These are phyloP conservation scores for Globisporangium canariense DNA, from an alignment of 352 stramenopile genomes.

Conservation along the genomic window DNA sequence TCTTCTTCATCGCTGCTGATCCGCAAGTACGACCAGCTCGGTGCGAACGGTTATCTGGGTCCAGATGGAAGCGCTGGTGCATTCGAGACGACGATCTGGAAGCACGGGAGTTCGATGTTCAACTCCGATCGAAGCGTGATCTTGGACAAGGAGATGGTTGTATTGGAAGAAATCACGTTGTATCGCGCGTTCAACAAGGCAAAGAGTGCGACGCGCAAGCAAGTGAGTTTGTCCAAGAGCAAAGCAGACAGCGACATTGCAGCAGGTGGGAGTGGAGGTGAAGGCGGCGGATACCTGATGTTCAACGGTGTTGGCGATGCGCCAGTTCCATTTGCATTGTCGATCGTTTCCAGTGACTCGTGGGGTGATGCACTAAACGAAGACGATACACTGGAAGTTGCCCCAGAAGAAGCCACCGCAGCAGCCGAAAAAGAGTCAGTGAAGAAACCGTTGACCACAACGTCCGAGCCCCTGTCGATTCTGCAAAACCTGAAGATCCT, in stretches of 20 bases:
- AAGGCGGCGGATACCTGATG: slow-evolving; percentile 82
- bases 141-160: slow-evolving; percentile 72
- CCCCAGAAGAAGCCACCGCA: neutral
- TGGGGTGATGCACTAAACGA: slow-evolving; percentile 13
- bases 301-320: slow-evolving; percentile 84
- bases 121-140: slow-evolving; percentile 79
- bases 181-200: slow-evolving; percentile 75
- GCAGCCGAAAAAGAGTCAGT: neutral
- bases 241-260: slow-evolving; percentile 34
- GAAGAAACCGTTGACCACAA: slow-evolving; percentile 21
- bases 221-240: slow-evolving; percentile 7
- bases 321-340: slow-evolving; percentile 72
- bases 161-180: slow-evolving; percentile 79
- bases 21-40: slow-evolving; percentile 79
- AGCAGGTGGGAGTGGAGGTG: slow-evolving; percentile 34
- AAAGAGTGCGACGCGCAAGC: slow-evolving; percentile 27
- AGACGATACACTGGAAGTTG: neutral
- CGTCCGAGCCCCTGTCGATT: slow-evolving; percentile 28
- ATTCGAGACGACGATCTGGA: slow-evolving; percentile 86
- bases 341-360: slow-evolving; percentile 43
- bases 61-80: slow-evolving; percentile 63
- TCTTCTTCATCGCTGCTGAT: slow-evolving; percentile 27
- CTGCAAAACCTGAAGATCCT: slow-evolving; percentile 72
- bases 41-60: slow-evolving; percentile 75
- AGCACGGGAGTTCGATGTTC: slow-evolving; percentile 77